These are phyloP conservation scores for Saprolegnia diclina DNA, from an alignment of 352 stramenopile genomes.

Conservation along the genomic window DNA sequence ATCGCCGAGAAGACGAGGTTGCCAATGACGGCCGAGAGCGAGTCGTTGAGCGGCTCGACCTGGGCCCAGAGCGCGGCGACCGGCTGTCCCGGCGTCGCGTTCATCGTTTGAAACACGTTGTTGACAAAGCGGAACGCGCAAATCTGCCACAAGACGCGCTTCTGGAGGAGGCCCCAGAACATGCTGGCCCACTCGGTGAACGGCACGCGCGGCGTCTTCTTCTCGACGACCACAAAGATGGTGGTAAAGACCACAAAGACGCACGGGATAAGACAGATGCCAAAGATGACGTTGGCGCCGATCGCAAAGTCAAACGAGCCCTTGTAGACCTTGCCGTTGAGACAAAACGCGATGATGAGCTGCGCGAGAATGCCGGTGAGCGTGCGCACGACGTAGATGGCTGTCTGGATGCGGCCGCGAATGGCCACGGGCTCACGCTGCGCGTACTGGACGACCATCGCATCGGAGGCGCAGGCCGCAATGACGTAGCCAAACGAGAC, in stretches of 20 bases:
- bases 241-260: slow-evolving; percentile 18
- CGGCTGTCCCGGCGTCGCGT: slow-evolving; percentile 48
- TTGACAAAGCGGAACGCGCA: slow-evolving; percentile 61
- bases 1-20: slow-evolving; percentile 49
- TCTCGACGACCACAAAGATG: slow-evolving; percentile 37
- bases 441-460: slow-evolving; percentile 27
- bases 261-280: slow-evolving; percentile 3
- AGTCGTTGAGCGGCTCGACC: slow-evolving; percentile 53
- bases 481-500: slow-evolving; percentile 26
- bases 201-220: slow-evolving; percentile 26
- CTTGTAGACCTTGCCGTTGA: slow-evolving; percentile 4
- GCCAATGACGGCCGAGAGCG: slow-evolving; percentile 46
- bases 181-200: background rate
- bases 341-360: slow-evolving; percentile 4
- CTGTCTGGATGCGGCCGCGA: slow-evolving; percentile 25
- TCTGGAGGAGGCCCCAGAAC: slow-evolving; percentile 38
- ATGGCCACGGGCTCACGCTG: slow-evolving; percentile 25
- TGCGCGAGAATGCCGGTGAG: background rate
- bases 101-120: slow-evolving; percentile 54
- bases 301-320: slow-evolving; percentile 9
- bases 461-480: slow-evolving; percentile 19
- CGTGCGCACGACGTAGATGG: slow-evolving; percentile 24
- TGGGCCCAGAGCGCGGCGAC: slow-evolving; percentile 50
- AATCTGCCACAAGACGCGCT: slow-evolving; percentile 67
- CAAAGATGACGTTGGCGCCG: slow-evolving; percentile 7